phyloP scores from a whole-genome alignment of 768 basidiomycete genomes.

The Kwoniella sp. region DNA sequence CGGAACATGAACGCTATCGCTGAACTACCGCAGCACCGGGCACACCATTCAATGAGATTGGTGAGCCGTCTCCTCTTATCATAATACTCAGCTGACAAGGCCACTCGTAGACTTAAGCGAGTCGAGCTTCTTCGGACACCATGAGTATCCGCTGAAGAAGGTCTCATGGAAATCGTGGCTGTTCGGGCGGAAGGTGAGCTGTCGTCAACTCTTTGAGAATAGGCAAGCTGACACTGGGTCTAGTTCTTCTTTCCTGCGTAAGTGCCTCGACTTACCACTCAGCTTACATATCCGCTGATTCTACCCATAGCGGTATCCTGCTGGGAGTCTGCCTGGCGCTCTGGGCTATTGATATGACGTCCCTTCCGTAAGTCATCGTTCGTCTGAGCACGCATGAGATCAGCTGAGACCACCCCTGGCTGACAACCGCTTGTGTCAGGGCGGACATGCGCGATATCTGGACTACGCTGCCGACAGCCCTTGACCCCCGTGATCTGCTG shows the following conservation, averaged over 20 bases:
- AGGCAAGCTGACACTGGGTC: constrained; percentile 1
- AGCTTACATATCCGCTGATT: not conserved
- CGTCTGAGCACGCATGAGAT: not conserved
- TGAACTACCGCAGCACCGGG: constrained; percentile 38
- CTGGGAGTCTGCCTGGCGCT: constrained; percentile 29
- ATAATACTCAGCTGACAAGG: not conserved
- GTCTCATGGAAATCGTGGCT: constrained; percentile 35
- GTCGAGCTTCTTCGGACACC: constrained; percentile 28
- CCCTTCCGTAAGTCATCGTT: constrained; percentile 28
- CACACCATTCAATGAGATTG: constrained; percentile 46
- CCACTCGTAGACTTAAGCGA: constrained; percentile 30
- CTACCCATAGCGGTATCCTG: constrained; percentile 32
- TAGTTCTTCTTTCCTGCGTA: constrained; percentile 44
- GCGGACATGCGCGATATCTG: constrained; percentile 38
- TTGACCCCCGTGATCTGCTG: constrained; percentile 42
- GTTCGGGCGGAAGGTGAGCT: constrained; percentile 43
- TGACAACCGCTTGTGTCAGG: not conserved
- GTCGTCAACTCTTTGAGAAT: not conserved
- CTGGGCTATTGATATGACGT: constrained; percentile 24
- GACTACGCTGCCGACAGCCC: constrained; percentile 25
- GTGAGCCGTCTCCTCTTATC: constrained; percentile 17
- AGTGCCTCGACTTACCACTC: not conserved
- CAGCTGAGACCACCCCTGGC: no score
- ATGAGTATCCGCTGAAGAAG: constrained; percentile 3
- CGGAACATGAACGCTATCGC: not conserved